Base-by-base conservation (phyloP, 148 eudicot genomes). In the Heliamphora exappendiculata region DNA sequence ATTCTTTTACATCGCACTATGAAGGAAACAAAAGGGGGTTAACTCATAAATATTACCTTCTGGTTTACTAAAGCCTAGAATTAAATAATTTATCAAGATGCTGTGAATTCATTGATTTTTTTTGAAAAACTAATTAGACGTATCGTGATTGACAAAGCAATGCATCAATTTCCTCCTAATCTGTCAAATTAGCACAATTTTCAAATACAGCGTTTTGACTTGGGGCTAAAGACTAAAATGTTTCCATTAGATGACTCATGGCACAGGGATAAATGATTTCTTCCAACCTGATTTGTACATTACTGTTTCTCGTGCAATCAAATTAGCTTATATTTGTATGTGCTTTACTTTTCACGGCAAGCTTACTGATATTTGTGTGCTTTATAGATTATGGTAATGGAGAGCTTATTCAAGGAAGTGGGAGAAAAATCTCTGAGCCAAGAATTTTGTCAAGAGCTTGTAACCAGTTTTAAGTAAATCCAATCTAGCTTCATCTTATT, bases 371-470 rank as follows among this genome's bases (percentile, higher is more conserved):
- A 11, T 20, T 74, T 45, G 45, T 1, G n/a, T 66, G 44, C 29
- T 70, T 76, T 69, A 65, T 82, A 94, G 98, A 73, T 86, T 75
- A 75, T 88, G 29, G 87, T 86, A 84, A 82, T 94, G 92, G 91
- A 88, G 78, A 87, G 81, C 20, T 74, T 84, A 74, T 90, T 83
- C 74, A 92, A 85, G 84, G 82, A 88, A 78, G 76, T 81, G 42
- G 84, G 87, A 70, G 86, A 89, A 65, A 87, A 82, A 71, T 66
- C 84, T n/a, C 65, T 81, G 67, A 79, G 60, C 68, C 84, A 78
- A 72, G 93, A 90, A 70, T 89, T 92, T 50, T 94, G 86, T 79
- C 75, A 89, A 84, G 91, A 94, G 75, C 85, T 92, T 83, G 93
- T 92, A 17, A 76, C 84, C 80, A 89, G 78, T 49, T 94, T 94